Evolutionary conservation across 2,329 filamentous ascomycete species (phyloP), one percentile per base, ranked within the genome.

Genomic region (Stromatinia cepivora): DNA sequence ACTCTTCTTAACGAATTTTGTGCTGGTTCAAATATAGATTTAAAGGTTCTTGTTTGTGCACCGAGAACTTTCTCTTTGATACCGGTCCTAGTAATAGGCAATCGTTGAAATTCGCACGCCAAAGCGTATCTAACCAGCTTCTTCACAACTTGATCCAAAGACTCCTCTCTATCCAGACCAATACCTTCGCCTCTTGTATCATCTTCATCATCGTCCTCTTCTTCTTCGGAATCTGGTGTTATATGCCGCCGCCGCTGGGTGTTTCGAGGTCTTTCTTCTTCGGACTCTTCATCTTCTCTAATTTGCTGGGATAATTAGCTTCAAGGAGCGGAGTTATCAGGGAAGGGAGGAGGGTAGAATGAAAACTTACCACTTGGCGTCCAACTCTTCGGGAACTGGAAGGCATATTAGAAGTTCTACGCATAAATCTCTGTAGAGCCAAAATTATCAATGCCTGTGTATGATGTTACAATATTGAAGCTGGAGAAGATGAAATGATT

Each of bases 11-110:
- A 82, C 73, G 91, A 86, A 46, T 82, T 80, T 79, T 99, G 94
- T 54, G 94, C 92, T 53, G 86, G 83, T 0, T 87, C 86, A 76
- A 97, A 97, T 4, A 97, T 88, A 17, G 81, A 79, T 77, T 88
- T 93, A 79, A 97, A 98, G 48, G 88, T 84, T 9, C 87, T 82
- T 11, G 89, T 86, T 58, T 88, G 85, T 25, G 85, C 82, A 0
- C 73, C 74, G 66, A 77, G 71, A 36, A 76, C 75, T 81, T 87
- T 87, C 64, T 90, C 88, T 70, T 84, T 84, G 58, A 91, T 88
- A 45, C 86, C 88, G 31, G 88, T 84, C 73, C 88, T 81, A 66
- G 83, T 83, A 58, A 91, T 89, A 0, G 84, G 82, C 52, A 84
- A 83, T 66, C 88, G 82, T 13, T 87, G 85, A 71, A 85, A 89